These are phyloP conservation scores for Yamadazyma conglobata DNA, from an alignment of 1,139 yeast genomes.

Conservation along the genomic window DNA sequence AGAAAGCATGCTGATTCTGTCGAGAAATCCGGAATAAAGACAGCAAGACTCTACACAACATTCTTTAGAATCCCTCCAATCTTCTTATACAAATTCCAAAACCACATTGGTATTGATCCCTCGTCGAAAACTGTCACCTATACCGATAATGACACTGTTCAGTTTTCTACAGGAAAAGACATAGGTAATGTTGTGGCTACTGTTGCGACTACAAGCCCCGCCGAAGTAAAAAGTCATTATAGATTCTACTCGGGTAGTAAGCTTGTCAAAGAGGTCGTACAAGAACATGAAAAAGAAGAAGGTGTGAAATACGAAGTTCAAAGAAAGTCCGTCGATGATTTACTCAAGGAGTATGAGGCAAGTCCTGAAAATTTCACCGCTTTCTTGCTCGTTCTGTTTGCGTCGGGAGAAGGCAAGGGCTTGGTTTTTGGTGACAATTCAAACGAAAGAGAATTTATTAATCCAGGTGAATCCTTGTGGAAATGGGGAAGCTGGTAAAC, in stretches of 20 bases:
- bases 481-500: slow-evolving; percentile 36
- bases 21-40: slow-evolving; percentile 47
- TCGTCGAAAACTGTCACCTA: slow-evolving; percentile 33
- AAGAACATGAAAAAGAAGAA: slow-evolving; percentile 39
- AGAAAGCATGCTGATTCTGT: slow-evolving; percentile 35
- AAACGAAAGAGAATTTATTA: slow-evolving; percentile 48
- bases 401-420: slow-evolving; percentile 38
- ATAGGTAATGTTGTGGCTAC: slow-evolving; percentile 46
- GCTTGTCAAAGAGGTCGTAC: slow-evolving; percentile 36
- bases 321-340: slow-evolving; percentile 21
- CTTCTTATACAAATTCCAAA: slow-evolving; percentile 32
- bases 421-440: slow-evolving; percentile 20
- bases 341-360: slow-evolving; percentile 10
- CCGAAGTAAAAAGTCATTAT: slow-evolving; percentile 43
- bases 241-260: slow-evolving; percentile 41
- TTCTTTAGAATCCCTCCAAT: slow-evolving; percentile 43
- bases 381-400: slow-evolving; percentile 26
- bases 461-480: slow-evolving; percentile 53
- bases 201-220: slow-evolving; percentile 34
- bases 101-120: slow-evolving; percentile 37
- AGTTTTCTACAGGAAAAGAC: slow-evolving; percentile 38
- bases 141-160: slow-evolving; percentile 40
- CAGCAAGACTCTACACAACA: slow-evolving; percentile 45
- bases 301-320: slow-evolving; percentile 28
- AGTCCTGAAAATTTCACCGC: slow-evolving; percentile 14